phyloP scores from a whole-genome alignment of 345 rosid species.

The Gossypium arboreum region DNA sequence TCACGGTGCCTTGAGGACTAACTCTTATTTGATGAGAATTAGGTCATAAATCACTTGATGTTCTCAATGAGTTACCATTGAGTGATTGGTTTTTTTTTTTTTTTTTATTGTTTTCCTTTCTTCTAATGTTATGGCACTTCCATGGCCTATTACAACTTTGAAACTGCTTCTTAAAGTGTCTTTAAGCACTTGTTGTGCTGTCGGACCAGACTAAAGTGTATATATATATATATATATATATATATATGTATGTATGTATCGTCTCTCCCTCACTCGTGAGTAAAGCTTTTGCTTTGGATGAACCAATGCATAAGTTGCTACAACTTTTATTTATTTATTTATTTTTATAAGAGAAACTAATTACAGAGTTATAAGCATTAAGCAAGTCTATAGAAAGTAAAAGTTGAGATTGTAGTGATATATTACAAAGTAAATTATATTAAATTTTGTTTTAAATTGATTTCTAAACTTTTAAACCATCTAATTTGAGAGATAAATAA shows the following conservation, averaged over 20 bases:
- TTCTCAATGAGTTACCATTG: background rate
- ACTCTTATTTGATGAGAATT: too few species aligned
- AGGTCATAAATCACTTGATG: background rate
- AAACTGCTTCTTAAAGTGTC: background rate
- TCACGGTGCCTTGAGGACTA: too few species aligned
- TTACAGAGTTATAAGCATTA: background rate
- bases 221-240: too few species aligned
- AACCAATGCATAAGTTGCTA: background rate
- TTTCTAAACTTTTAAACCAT: too few species aligned
- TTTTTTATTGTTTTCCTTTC: background rate
- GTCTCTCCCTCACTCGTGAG: background rate
- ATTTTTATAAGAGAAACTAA: too few species aligned
- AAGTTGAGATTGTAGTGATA: background rate
- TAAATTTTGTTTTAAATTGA: too few species aligned
- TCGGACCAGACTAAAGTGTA: background rate
- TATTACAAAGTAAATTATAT: background rate
- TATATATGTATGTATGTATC: too few species aligned
- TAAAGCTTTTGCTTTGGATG: constrained; percentile 1
- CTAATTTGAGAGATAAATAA: too few species aligned
- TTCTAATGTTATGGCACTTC: background rate
- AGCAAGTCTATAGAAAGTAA: background rate
- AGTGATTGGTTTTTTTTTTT: too few species aligned
- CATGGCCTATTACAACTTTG: background rate
- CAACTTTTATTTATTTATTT: background rate
- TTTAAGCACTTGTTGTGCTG: background rate